phyloP scores from a whole-genome alignment of 2,329 filamentous ascomycete species.

The Rhexocercosporidium sp. region DNA sequence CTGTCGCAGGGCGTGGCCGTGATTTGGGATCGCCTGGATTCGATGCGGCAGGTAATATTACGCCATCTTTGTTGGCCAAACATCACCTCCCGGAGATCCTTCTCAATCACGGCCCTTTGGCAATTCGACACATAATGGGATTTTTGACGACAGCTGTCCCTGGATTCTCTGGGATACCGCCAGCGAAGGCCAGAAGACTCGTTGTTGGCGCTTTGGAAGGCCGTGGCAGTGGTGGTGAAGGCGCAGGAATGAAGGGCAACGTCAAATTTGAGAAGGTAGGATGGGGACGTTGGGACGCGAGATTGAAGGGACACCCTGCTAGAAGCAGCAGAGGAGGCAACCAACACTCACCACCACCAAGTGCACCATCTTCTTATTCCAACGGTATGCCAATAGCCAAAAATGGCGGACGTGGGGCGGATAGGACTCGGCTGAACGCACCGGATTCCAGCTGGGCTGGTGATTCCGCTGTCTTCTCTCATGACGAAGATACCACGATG shows the following conservation, averaged over 20 bases:
- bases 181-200: slow-evolving; percentile 86
- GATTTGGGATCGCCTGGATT: slow-evolving; percentile 45
- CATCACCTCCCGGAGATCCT: slow-evolving; percentile 91
- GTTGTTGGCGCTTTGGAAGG: slow-evolving; percentile 93
- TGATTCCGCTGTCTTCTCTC: slow-evolving; percentile 77
- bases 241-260: slow-evolving; percentile 68
- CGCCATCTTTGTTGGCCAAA: slow-evolving; percentile 82
- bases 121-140: slow-evolving; percentile 94
- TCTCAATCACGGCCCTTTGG: slow-evolving; percentile 85
- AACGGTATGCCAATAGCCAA: slow-evolving; percentile 63
- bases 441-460: slow-evolving; percentile 67
- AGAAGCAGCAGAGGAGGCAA: slow-evolving; percentile 45
- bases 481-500: slow-evolving; percentile 71
- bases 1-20: slow-evolving; percentile 24
- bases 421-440: slow-evolving; percentile 55
- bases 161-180: slow-evolving; percentile 87
- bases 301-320: slow-evolving; percentile 67
- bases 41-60: slow-evolving; percentile 84
- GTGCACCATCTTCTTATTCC: slow-evolving; percentile 49
- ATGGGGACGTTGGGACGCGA: slow-evolving; percentile 95
- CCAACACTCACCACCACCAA: slow-evolving; percentile 50
- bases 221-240: slow-evolving; percentile 62
- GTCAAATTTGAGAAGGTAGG: slow-evolving; percentile 94
- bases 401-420: slow-evolving; percentile 49
- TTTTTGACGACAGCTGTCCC: slow-evolving; percentile 93